Evolutionary conservation across 257 asterid genomes (phyloP), one percentile per base, ranked within the genome.

Genomic region (Nicotiana paniculata): DNA sequence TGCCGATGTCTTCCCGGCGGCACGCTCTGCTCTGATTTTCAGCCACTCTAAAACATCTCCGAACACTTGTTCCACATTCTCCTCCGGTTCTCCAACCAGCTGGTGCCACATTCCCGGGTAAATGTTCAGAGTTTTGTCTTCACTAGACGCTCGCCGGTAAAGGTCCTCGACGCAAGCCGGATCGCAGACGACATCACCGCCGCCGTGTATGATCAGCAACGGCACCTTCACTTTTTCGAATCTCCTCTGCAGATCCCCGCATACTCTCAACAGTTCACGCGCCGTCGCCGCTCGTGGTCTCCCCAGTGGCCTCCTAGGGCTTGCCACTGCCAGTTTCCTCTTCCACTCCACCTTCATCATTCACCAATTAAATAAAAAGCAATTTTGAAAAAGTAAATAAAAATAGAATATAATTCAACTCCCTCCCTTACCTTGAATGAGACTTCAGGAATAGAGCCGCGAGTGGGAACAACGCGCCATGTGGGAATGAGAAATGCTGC

Each of bases 211-310:
- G 3, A 94, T 87, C 51, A 94, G 90, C 62, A 96, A 88, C 1
- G 99, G 98, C 63, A 85, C 89, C 4, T 87, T 92, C 62, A 96
- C 91, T 81, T 94, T 87, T 5, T 76, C 26, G 80, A 94, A 96
- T 87, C 87, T 94, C 16, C 78, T 89, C 46, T 96, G 98, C 81
- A 96, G 65, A 74, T 94, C 97, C 77, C 93, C 85, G 89, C 97
- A 84, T 9, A 96, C 89, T 43, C 98, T 83, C 86, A 94, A 81
- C 81, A 96, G 64, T 84, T 96, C 99, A 69, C 87, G 93, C 0
- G 99, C 99, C 0, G 99, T 96, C 82, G 98, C 98, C 0, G 98
- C 94, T 17, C 99, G 97, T 51, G 99, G 99, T 91, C 89, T 86
- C 63, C 66, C 75, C 75, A 68, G 0, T 3, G 93, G 91, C 88